A percentile compares a stretch with the other conserved stretches of the same genome.
Conservation (phyloP, 2,329 filamentous ascomycete genomes). For the Leptoxyphium fumago region DNA sequence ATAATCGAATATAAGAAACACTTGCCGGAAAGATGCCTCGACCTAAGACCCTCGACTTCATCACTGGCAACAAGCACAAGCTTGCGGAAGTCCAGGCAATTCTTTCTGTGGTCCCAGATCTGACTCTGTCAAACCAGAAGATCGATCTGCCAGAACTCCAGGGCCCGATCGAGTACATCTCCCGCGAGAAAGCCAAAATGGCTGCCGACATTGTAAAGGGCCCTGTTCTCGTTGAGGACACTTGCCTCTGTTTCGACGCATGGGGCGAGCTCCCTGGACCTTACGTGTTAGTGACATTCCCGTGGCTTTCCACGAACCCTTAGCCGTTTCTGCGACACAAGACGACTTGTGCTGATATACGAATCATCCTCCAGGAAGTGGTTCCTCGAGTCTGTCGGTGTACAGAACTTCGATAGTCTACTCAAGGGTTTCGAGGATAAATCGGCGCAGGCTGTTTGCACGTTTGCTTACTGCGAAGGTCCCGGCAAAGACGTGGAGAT, state of each 20-base stretch:
- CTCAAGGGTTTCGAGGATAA: conserved; percentile 83
- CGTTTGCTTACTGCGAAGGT: conserved; percentile 80
- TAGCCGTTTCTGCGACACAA: too few relatives aligned
- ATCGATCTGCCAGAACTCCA: conserved; percentile 83
- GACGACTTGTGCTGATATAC: not conserved
- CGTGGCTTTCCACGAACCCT: too few relatives aligned
- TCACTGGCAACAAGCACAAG: conserved; percentile 94
- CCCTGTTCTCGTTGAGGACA: conserved; percentile 91
- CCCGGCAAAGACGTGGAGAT: conserved; percentile 71
- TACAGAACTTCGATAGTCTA: conserved; percentile 76
- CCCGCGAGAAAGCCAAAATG: conserved; percentile 67
- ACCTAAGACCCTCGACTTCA: conserved; percentile 60
- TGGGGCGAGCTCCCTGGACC: conserved; percentile 83
- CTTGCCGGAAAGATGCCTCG: conserved; percentile 23
- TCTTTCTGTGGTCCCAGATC: conserved; percentile 47
- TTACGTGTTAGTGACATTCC: conserved; percentile 58
- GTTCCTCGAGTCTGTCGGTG: conserved; percentile 75
- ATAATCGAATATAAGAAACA: too few relatives aligned
- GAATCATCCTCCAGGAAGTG: conserved; percentile 53
- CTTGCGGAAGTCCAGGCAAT: conserved; percentile 80
- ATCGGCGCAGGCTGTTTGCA: conserved; percentile 83
- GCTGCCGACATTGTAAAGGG: conserved; percentile 70
- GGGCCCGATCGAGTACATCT: conserved; percentile 83
- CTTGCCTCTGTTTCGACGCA: conserved; percentile 82
- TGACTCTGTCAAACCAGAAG: conserved; percentile 58